A percentile compares a stretch with the other conserved stretches of the same genome.
Evolutionary conservation across 2,329 filamentous ascomycete species (phyloP).

Genomic region (Botryotinia calthae): DNA sequence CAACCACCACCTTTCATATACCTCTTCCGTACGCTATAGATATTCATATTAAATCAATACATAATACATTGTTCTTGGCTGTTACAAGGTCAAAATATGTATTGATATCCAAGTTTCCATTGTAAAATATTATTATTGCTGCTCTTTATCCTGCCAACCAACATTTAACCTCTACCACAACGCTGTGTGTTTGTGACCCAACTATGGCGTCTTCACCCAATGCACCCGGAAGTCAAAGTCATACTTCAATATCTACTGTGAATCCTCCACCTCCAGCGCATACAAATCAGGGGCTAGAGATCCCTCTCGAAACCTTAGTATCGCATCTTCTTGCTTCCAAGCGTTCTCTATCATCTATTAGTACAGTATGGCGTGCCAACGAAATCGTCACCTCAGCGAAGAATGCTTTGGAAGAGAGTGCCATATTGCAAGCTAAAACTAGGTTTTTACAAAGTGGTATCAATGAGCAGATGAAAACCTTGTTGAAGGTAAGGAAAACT

Average conservation of each 20-base stretch:
- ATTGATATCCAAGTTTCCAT: background rate
- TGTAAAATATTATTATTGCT: background rate
- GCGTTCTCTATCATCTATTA: constrained; percentile 79
- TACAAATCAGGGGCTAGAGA: constrained; percentile 29
- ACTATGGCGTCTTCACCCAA: constrained; percentile 18
- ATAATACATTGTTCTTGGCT: background rate
- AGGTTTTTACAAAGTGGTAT: constrained; percentile 66
- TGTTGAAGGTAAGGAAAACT: constrained; percentile 50
- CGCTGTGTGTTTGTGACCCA: background rate
- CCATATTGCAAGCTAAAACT: constrained; percentile 67
- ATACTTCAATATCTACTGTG: constrained; percentile 31
- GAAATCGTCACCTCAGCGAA: constrained; percentile 79
- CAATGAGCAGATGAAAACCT: constrained; percentile 52
- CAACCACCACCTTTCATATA: background rate
- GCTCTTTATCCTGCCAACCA: background rate
- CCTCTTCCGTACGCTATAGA: background rate
- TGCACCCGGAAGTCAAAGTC: constrained; percentile 27
- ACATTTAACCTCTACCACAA: constrained; percentile 2
- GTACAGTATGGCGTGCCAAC: constrained; percentile 79
- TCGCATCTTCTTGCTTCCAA: constrained; percentile 84
- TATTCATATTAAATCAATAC: background rate
- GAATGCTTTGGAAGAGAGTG: constrained; percentile 72
- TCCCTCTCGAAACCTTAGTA: constrained; percentile 72
- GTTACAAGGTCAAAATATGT: background rate
- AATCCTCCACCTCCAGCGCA: constrained; percentile 30